Evolutionary conservation across 139 green algal genomes (phyloP).

Genomic region (Desmodesmus armatus): DNA sequence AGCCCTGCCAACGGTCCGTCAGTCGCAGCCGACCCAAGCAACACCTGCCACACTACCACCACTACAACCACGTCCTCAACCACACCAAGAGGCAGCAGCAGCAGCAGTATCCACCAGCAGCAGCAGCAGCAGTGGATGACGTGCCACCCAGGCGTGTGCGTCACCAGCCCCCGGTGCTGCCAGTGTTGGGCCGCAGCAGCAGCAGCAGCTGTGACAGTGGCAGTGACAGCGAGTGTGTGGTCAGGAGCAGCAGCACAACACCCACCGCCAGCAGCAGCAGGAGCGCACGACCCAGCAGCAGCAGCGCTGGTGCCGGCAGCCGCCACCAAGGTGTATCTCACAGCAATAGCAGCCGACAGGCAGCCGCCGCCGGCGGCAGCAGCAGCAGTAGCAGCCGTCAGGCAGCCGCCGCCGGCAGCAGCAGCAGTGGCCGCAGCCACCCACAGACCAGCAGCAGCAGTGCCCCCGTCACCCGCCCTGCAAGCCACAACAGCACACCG

Average conservation of each 20-base stretch:
- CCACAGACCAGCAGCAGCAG: not conserved
- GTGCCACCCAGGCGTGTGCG: too few species aligned
- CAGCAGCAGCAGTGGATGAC: too few species aligned
- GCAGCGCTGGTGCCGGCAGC: not conserved
- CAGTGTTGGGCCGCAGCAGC: too few species aligned
- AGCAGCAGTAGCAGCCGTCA: not conserved
- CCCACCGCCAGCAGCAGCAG: not conserved
- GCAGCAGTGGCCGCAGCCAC: not conserved
- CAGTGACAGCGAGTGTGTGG: not conserved
- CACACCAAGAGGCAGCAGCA: too few species aligned
- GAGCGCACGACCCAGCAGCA: not conserved
- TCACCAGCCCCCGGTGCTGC: too few species aligned
- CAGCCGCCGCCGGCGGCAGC: not conserved
- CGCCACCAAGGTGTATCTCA: not conserved
- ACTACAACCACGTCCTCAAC: too few species aligned
- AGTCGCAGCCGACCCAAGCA: too few species aligned
- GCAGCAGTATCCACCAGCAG: not conserved
- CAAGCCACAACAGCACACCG: too few species aligned
- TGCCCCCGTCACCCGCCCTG: too few species aligned
- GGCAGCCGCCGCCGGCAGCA: not conserved
- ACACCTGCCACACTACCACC: too few species aligned
- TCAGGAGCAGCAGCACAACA: not conserved
- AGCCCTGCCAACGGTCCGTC: too few species aligned
- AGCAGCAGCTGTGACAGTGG: not conserved
- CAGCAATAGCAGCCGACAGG: not conserved